phyloP scores from a whole-genome alignment of 345 rosid genomes.

The Ceriops decandra region DNA sequence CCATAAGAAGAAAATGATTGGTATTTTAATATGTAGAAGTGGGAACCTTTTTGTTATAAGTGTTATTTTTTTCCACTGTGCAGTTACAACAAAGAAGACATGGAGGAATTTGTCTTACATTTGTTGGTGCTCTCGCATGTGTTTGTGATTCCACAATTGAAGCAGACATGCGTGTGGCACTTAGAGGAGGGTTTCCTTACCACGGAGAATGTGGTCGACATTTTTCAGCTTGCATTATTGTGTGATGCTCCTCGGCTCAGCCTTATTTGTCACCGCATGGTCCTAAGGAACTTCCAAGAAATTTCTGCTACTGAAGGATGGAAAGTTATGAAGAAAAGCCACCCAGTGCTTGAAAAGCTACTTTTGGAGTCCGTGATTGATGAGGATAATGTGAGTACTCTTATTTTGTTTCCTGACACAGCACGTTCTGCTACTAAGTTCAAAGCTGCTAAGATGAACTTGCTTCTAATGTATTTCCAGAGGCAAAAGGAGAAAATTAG shows the following conservation, averaged over 20 bases:
- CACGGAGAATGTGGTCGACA: conserved; percentile 65
- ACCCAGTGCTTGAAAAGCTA: conserved; percentile 73
- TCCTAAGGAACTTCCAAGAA: conserved; percentile 46
- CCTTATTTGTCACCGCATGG: conserved; percentile 64
- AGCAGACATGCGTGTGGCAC: conserved; percentile 54
- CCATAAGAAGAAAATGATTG: too few relatives aligned
- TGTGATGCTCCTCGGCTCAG: conserved; percentile 78
- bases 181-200: conserved; percentile 65
- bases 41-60: conserved; percentile 13
- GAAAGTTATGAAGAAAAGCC: conserved; percentile 75
- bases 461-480: conserved; percentile 27
- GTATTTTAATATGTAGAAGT: too few relatives aligned
- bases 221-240: conserved; percentile 74
- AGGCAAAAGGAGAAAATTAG: conserved; percentile 46
- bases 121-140: conserved; percentile 76
- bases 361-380: conserved; percentile 46
- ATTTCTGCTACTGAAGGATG: conserved; percentile 64
- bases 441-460: background rate
- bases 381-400: conserved; percentile 45
- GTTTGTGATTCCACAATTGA: conserved; percentile 61
- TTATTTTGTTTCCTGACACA: background rate
- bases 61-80: conserved; percentile 15
- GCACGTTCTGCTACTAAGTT: background rate
- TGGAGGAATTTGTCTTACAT: conserved; percentile 56
- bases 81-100: conserved; percentile 68